Evolutionary conservation across 257 asterid genomes (phyloP), one percentile per base, ranked within the genome.

Genomic region (Osmanthus fragrans): DNA sequence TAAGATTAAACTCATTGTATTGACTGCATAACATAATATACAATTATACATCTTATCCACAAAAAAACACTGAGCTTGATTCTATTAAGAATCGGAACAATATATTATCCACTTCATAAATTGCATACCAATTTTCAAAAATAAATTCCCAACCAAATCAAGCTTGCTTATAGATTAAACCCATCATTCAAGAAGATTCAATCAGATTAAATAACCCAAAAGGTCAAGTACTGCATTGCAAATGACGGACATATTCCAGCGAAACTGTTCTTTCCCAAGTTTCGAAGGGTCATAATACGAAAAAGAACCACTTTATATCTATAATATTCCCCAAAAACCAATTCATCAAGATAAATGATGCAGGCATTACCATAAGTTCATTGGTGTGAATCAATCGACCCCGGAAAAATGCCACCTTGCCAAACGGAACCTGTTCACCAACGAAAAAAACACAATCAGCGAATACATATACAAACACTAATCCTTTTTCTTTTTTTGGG

Each of bases 371-470:
- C 97, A 83, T 70, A 39, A 91, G 87, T 72, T 95, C 97, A 86
- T 91, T 91, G 76, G 99, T 91, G 84, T 95, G 96, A 82, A 94
- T 85, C 85, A 95, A 78, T 74, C 87, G 89, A 18, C 98, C 98
- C 0, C 97, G 97, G 16, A 93, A 95, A 82, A 91, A 95, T 0
- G 97, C 99, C 2, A 96, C 99, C 83, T 87, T 90, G 6, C 99
- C 98, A 78, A 90, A 92, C 0, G 98, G 99, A 74, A 93, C 97
- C 97, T 91, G 77, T 54, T 56, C 69, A 9, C 45, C 45, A 39
- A 8, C 45, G 34, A 39, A 39, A 39, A 39, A 39, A 7, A 7
- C 54, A 45, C 39, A 58, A 81, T 45, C 70, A 74, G 5, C 69
- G 27, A 1, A 21, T 21, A 56, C 30, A 2, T 21, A 21, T 56